Evolutionary conservation across 2,329 filamentous ascomycete genomes (phyloP), one percentile per base, ranked within the genome.

Genomic region (Paracoccidioides lutzii): DNA sequence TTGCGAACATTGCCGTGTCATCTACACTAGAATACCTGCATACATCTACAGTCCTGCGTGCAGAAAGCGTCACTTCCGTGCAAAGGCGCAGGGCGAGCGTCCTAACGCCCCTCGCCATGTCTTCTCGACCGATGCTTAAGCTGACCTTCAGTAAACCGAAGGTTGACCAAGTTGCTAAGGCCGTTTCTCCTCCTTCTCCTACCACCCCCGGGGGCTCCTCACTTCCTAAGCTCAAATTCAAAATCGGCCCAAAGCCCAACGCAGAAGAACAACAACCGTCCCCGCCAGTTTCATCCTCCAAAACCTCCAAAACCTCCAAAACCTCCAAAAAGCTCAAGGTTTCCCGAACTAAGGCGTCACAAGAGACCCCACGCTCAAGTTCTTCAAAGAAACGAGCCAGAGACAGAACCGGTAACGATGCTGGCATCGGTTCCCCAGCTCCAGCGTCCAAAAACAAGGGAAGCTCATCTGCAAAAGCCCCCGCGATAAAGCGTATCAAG

Each of bases 101-200:
- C 22, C 41, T n/a, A 28, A 22, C 35, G 41, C 8, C 53, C 52
- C 30, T 54, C 63, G 62, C 54, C 54, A 73, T 73, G 70, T 69
- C 70, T 40, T 67, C 67, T 32, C 65, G 67, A 44, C 68, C 67
- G 9, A 63, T 67, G n/a, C 61, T 74, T 22, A 74, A 74, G 60
- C 68, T 74, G 56, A 73, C 68, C 38, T 67, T 74, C 53, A 65
- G 67, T 58, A 73, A 73, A 59, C 67, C 68, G 55, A 68, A 69
- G 52, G 59, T 65, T 43, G 61, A 64, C 22, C 49, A 52, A 42
- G 44, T 62, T 37, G 60, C 59, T 37, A 63, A 58, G 33, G 55
- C 61, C 49, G 53, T 61, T 56, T 52, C 57, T 38, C 60, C 64
- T 49, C 59, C 63, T 37, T 53, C 60, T 6, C 55, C 57, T 32